A percentile compares a stretch with the other conserved stretches of the same genome.
Evolutionary conservation across 805 yeast species (phyloP).

Genomic region (Candida pseudoglaebosa): DNA sequence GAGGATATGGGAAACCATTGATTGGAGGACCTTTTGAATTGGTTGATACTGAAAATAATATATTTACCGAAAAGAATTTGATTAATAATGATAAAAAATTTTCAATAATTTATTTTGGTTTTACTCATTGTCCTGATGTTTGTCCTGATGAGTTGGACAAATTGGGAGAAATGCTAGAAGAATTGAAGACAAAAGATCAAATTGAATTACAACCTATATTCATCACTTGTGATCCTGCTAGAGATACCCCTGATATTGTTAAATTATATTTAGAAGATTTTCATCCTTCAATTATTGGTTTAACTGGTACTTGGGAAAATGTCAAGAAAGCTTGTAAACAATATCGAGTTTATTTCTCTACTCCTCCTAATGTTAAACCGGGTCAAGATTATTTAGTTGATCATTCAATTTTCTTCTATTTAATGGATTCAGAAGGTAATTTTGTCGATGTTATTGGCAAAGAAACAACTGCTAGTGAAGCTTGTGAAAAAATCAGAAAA

Average conservation of each 20-base stretch:
- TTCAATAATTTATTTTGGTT: conserved; percentile 89
- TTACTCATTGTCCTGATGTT: conserved; percentile 96
- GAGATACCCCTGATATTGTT: conserved; percentile 84
- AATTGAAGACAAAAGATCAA: conserved; percentile 50
- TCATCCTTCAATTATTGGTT: conserved; percentile 84
- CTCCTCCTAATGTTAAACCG: conserved; percentile 89
- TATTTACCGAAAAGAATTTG: conserved; percentile 74
- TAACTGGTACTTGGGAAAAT: conserved; percentile 86
- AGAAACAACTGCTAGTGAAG: conserved; percentile 76
- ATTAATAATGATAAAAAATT: conserved; percentile 59
- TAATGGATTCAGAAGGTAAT: conserved; percentile 98
- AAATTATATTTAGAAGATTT: conserved; percentile 83
- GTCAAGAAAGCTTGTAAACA: conserved; percentile 82
- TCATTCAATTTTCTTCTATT: conserved; percentile 93
- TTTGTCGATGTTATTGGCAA: conserved; percentile 94
- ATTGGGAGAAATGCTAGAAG: conserved; percentile 67
- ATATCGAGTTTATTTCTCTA: conserved; percentile 94
- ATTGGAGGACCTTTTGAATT: conserved; percentile 88
- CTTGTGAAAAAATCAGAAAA: conserved; percentile 69
- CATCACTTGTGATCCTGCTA: conserved; percentile 94
- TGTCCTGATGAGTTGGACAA: conserved; percentile 98
- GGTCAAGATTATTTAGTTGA: conserved; percentile 97
- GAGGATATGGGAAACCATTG: conserved; percentile 87
- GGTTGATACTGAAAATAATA: conserved; percentile 63
- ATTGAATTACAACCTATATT: conserved; percentile 79